Percentiles rank a stretch among this genome's conserved stretches.
These are phyloP conservation scores for Hygrocybe coccinea DNA, from an alignment of 768 basidiomycete species.

Conservation along the genomic window DNA sequence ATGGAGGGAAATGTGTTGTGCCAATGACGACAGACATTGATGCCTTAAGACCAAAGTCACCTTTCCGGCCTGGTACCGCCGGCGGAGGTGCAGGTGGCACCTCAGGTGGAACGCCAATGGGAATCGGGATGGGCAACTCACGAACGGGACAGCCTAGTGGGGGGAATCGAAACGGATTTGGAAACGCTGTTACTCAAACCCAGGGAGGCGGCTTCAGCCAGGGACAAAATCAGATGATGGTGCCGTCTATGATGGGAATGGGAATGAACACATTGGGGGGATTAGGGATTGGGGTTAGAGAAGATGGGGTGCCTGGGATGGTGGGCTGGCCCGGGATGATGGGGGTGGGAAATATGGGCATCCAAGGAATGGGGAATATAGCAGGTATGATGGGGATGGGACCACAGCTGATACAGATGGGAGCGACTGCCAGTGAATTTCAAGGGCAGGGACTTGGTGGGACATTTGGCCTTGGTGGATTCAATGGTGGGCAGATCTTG, in stretches of 20 bases:
- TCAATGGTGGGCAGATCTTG: neutral
- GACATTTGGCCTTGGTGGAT: constrained; percentile 3
- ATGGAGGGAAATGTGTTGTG: constrained; percentile 56
- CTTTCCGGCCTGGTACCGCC: constrained; percentile 43
- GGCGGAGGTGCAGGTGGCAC: constrained; percentile 21
- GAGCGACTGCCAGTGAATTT: constrained; percentile 13
- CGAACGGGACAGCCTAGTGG: constrained; percentile 9
- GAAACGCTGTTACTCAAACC: constrained; percentile 18
- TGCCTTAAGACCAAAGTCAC: constrained; percentile 79
- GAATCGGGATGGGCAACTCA: constrained; percentile 13
- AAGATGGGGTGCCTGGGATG: constrained; percentile 7
- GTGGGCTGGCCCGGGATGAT: constrained; percentile 18
- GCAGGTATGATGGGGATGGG: constrained; percentile 26
- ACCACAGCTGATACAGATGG: constrained; percentile 10
- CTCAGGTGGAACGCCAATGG: constrained; percentile 18
- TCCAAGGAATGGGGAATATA: constrained; percentile 13
- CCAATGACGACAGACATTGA: constrained; percentile 80
- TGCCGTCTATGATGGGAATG: constrained; percentile 29
- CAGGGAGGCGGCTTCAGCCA: constrained; percentile 19
- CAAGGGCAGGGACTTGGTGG: constrained; percentile 8
- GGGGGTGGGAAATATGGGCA: constrained; percentile 19
- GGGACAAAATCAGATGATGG: constrained; percentile 31
- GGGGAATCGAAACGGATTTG: constrained; percentile 16
- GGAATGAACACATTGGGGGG: constrained; percentile 8
- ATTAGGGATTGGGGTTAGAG: constrained; percentile 16